Conservation (phyloP, 495 filamentous ascomycete genomes). For the Aspergillus campestris region DNA sequence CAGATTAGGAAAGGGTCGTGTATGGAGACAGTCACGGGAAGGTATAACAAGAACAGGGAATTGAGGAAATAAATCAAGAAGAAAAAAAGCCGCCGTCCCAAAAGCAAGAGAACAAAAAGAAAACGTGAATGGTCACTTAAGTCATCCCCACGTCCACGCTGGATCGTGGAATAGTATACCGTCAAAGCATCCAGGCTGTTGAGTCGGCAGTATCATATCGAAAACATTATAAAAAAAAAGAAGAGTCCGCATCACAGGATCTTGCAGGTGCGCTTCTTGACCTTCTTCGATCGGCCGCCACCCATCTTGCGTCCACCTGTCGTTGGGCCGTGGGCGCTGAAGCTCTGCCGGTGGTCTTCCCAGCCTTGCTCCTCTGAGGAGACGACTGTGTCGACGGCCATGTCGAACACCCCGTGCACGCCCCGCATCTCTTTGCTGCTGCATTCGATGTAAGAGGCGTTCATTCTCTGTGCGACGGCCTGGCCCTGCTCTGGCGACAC, state of each 20-base stretch:
- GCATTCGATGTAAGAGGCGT: conserved; percentile 92
- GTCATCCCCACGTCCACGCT: conserved; percentile 13
- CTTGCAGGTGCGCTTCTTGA: conserved; percentile 66
- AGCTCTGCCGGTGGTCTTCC: conserved; percentile 12
- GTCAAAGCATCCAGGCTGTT: conserved; percentile 37
- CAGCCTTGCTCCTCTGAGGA: conserved; percentile 34
- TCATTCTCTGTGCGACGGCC: conserved; percentile 84
- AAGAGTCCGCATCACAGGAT: conserved; percentile 44
- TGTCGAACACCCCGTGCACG: conserved; percentile 89
- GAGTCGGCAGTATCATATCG: conserved; percentile 12
- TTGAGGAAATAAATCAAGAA: conserved; percentile 17
- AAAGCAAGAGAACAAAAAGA: conserved; percentile 6
- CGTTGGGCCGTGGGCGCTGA: conserved; percentile 19
- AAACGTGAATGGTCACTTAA: conserved; percentile 3
- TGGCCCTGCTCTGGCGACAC: conserved; percentile 86
- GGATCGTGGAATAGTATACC: conserved; percentile 1
- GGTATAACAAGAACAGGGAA: conserved; percentile 12
- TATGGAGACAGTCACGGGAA: conserved; percentile 8
- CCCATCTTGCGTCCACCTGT: conserved; percentile 5
- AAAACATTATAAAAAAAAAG: conserved; percentile 15
- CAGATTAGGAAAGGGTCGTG: not conserved
- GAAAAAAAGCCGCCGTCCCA: conserved; percentile 14
- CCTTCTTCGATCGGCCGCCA: conserved; percentile 26
- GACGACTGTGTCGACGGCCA: conserved; percentile 81
- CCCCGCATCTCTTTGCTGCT: conserved; percentile 94